A percentile compares a stretch with the other conserved stretches of the same genome.
Evolutionary conservation across 371 early-diverging fungal species (phyloP).

Genomic region (Lichtheimia ramosa): DNA sequence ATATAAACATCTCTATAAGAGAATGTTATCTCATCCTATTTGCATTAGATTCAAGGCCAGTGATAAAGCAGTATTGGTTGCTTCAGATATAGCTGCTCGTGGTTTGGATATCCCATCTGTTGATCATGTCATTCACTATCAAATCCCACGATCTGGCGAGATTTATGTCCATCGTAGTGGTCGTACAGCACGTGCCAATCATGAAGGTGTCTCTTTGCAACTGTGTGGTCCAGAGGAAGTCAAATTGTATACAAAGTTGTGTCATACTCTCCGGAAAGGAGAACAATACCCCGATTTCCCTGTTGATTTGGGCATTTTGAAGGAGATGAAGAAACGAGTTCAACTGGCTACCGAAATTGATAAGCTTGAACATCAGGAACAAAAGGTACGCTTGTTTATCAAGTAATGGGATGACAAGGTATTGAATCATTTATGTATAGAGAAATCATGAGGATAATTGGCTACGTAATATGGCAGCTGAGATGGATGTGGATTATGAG

Average conservation of each 20-base stretch:
- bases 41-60: constrained; percentile 65
- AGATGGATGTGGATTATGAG: constrained; percentile 77
- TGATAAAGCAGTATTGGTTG: constrained; percentile 73
- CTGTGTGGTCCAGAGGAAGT: constrained; percentile 86
- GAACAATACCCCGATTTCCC: constrained; percentile 70
- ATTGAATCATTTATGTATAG: constrained; percentile 10
- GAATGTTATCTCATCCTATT: too few relatives aligned
- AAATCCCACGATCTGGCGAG: constrained; percentile 83
- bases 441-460: constrained; percentile 74
- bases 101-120: constrained; percentile 88
- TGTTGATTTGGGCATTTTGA: constrained; percentile 59
- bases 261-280: constrained; percentile 70
- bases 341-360: constrained; percentile 81
- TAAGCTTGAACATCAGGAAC: constrained; percentile 69
- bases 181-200: constrained; percentile 86
- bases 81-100: constrained; percentile 91
- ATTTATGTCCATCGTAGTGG: constrained; percentile 88
- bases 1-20: too few relatives aligned
- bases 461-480: constrained; percentile 84
- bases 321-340: constrained; percentile 70
- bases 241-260: constrained; percentile 75
- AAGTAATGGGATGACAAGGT: background rate
- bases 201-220: constrained; percentile 81
- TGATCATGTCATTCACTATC: constrained; percentile 88
- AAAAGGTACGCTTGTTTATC: constrained; percentile 47